Evolutionary conservation across 2,329 filamentous ascomycete species (phyloP).

Genomic region (Bipolaris bicolor): DNA sequence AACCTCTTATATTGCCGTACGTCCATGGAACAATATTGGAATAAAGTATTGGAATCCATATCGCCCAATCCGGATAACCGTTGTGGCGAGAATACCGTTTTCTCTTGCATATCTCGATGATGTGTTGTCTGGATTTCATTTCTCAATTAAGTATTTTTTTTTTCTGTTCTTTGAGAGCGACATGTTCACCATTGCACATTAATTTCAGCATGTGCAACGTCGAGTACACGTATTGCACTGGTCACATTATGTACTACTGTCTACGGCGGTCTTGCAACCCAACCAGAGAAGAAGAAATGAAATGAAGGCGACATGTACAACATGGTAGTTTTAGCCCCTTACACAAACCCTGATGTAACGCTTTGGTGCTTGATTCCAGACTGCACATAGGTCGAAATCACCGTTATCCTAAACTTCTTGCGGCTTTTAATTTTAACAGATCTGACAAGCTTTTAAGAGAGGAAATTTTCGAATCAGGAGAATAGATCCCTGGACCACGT

Average conservation of each 20-base stretch:
- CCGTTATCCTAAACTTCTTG: neutral
- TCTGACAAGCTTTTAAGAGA: too few relatives aligned
- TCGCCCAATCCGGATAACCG: neutral
- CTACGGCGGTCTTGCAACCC: neutral
- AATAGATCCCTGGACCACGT: neutral
- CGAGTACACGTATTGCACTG: neutral
- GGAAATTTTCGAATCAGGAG: too few relatives aligned
- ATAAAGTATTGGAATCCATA: neutral
- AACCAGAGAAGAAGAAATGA: neutral
- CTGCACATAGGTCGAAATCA: neutral
- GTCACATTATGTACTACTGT: neutral
- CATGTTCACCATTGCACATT: neutral
- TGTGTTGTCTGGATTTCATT: neutral
- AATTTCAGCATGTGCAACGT: neutral
- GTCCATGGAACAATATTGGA: conserved; percentile 11
- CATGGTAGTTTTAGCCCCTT: neutral
- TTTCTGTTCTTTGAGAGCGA: neutral
- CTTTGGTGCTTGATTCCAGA: neutral
- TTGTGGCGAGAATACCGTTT: neutral
- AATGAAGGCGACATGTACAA: neutral
- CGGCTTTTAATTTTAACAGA: neutral
- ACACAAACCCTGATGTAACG: too few relatives aligned
- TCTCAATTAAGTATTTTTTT: neutral
- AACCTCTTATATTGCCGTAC: neutral
- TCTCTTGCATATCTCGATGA: neutral